Percentiles rank a stretch among this genome's conserved stretches.
Conservation (phyloP, 2,329 filamentous ascomycete genomes). For the Myotisia sp. region DNA sequence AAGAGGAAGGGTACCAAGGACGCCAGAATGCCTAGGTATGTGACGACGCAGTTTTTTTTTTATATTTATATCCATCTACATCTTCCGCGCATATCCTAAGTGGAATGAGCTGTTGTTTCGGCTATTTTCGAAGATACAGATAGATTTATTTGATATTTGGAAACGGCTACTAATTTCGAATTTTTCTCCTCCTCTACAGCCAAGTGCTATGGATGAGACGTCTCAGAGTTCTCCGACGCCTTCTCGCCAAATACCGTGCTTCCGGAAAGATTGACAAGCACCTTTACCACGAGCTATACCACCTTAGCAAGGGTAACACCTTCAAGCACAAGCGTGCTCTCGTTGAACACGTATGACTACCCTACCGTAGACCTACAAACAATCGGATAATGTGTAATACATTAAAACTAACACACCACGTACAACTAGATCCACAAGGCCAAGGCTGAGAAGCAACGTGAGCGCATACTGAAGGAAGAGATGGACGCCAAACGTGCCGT, state of each 20-base stretch:
- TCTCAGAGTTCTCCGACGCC: conserved; percentile 95
- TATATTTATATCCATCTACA: too few relatives aligned
- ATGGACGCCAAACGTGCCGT: conserved; percentile 99
- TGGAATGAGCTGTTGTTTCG: conserved; percentile 7
- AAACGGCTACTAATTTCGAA: background rate
- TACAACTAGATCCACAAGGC: conserved; percentile 84
- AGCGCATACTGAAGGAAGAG: conserved; percentile 93
- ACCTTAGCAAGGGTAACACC: conserved; percentile 99
- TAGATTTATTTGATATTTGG: too few relatives aligned
- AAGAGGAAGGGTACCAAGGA: conserved; percentile 99
- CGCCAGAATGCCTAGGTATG: conserved; percentile 96
- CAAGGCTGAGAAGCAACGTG: conserved; percentile 98
- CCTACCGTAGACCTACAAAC: background rate
- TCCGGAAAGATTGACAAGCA: conserved; percentile 99
- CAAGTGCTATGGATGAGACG: conserved; percentile 99
- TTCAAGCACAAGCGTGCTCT: conserved; percentile 99
- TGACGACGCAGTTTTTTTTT: too few relatives aligned
- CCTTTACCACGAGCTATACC: conserved; percentile 99
- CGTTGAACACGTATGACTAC: conserved; percentile 84
- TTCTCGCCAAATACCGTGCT: conserved; percentile 99
- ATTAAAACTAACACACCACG: too few relatives aligned
- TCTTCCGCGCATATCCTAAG: too few relatives aligned
- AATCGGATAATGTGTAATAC: background rate
- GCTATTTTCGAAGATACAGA: background rate
- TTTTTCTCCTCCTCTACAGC: conserved; percentile 38